These are phyloP conservation scores for Coemansia sp. DNA, from an alignment of 192 early-diverging fungal species.

Conservation along the genomic window DNA sequence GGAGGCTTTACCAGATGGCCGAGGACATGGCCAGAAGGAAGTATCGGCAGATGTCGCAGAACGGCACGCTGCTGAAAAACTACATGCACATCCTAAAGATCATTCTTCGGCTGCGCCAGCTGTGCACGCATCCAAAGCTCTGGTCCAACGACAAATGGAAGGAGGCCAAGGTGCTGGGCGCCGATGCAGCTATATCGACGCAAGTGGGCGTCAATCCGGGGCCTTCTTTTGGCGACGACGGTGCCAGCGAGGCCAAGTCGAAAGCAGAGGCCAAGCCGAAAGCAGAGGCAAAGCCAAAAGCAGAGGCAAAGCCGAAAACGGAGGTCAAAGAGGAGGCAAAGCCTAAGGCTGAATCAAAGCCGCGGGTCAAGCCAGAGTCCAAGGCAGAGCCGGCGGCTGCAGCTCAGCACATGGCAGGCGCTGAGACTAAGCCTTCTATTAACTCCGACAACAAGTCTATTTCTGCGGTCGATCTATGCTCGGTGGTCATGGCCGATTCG, in stretches of 20 bases:
- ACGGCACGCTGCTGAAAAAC: conserved; percentile 63
- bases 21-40: conserved; percentile 65
- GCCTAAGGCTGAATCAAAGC: conserved; percentile 1
- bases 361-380: background rate
- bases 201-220: background rate
- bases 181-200: conserved; percentile 19
- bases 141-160: conserved; percentile 52
- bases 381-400: background rate
- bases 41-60: conserved; percentile 57
- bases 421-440: background rate
- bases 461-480: conserved; percentile 15
- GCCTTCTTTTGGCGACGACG: background rate
- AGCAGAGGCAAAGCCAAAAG: background rate
- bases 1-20: conserved; percentile 66
- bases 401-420: no score
- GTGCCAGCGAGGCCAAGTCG: background rate
- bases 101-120: conserved; percentile 62
- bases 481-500: conserved; percentile 6
- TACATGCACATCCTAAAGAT: conserved; percentile 63
- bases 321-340: background rate
- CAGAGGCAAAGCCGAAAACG: background rate
- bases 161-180: conserved; percentile 33
- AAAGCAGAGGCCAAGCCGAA: background rate
- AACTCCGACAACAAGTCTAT: conserved; percentile 1
- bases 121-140: conserved; percentile 63